phyloP scores from a whole-genome alignment of 257 asterid species.

The Solanum habrochaites region DNA sequence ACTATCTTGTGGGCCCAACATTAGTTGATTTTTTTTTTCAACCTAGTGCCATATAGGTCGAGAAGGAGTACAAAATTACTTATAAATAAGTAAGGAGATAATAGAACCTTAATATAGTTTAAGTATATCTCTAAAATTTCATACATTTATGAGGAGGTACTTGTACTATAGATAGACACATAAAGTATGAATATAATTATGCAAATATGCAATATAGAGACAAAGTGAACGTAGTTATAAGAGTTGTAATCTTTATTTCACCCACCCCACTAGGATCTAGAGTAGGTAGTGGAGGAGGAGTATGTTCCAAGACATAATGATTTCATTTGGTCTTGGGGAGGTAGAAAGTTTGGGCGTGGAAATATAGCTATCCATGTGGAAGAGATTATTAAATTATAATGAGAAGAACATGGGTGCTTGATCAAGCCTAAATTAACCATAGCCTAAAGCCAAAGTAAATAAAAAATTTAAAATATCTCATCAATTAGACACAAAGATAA shows the following conservation, averaged over 20 bases:
- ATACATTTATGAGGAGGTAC: no score
- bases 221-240: background rate
- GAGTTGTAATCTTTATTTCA: background rate
- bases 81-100: no score
- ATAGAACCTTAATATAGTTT: no score
- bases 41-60: no score
- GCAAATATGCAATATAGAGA: background rate
- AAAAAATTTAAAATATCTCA: background rate
- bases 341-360: conserved; percentile 65
- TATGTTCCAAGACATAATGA: conserved; percentile 90
- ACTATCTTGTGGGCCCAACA: no score
- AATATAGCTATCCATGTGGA: conserved; percentile 6
- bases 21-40: no score
- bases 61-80: no score
- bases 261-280: background rate
- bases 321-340: conserved; percentile 62
- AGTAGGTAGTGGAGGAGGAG: conserved; percentile 16
- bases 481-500: background rate
- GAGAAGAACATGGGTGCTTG: conserved; percentile 33
- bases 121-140: no score
- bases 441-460: background rate
- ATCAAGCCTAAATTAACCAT: background rate
- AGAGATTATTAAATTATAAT: background rate
- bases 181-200: background rate
- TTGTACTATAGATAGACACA: no score